A percentile compares a stretch with the other conserved stretches of the same genome.
These are phyloP conservation scores for Talaromyces funiculosus DNA, from an alignment of 2,329 filamentous ascomycete species.

Conservation along the genomic window DNA sequence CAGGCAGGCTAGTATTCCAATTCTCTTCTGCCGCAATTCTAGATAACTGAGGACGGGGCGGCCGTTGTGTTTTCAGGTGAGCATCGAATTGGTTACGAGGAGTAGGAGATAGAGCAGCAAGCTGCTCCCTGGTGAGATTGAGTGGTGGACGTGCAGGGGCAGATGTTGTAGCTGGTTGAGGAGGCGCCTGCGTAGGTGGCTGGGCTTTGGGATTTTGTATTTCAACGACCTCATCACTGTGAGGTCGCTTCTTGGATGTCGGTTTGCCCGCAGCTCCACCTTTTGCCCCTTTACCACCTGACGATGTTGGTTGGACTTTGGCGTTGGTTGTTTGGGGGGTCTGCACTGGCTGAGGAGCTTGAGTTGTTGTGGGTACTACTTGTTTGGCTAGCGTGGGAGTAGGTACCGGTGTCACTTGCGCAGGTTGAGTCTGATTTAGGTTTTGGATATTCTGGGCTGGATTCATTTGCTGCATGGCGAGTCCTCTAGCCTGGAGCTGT, in stretches of 20 bases:
- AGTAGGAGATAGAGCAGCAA: slow-evolving; percentile 37
- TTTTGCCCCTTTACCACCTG: slow-evolving; percentile 7
- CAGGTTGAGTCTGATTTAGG: slow-evolving; percentile 19
- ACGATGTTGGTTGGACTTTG: slow-evolving; percentile 8
- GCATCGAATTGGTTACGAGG: slow-evolving; percentile 37
- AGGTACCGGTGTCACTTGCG: slow-evolving; percentile 22
- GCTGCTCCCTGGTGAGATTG: slow-evolving; percentile 30
- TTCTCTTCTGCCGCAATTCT: slow-evolving; percentile 33
- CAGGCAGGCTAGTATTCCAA: slow-evolving; percentile 35
- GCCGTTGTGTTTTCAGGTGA: slow-evolving; percentile 27
- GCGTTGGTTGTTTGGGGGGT: slow-evolving; percentile 17
- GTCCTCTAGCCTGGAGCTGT: slow-evolving; percentile 26
- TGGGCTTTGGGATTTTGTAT: slow-evolving; percentile 34
- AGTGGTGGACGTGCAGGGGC: slow-evolving; percentile 20
- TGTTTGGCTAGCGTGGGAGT: slow-evolving; percentile 22
- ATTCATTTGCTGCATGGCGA: slow-evolving; percentile 8
- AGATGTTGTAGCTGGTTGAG: slow-evolving; percentile 18
- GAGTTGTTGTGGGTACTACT: slow-evolving; percentile 17
- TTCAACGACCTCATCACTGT: slow-evolving; percentile 44
- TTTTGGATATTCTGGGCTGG: slow-evolving; percentile 22
- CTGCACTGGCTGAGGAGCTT: slow-evolving; percentile 24
- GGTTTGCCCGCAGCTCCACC: slow-evolving; percentile 27
- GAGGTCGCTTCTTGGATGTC: slow-evolving; percentile 40
- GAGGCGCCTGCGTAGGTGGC: slow-evolving; percentile 21
- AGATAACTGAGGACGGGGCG: slow-evolving; percentile 27